A percentile compares a stretch with the other conserved stretches of the same genome.
phyloP scores from a whole-genome alignment of 352 stramenopile genomes.

The Hyaloperonospora arabidopsidis region DNA sequence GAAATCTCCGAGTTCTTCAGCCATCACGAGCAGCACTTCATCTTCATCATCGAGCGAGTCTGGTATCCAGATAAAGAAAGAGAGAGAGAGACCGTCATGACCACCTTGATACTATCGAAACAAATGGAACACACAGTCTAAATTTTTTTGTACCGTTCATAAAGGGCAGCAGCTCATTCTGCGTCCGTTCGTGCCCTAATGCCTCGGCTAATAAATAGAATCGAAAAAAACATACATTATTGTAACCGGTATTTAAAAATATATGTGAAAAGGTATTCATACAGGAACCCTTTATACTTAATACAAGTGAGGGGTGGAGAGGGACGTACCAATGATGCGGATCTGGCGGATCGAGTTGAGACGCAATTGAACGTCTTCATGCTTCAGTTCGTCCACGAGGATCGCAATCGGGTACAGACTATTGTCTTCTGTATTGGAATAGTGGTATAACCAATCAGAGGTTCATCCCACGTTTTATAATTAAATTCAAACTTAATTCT shows the following conservation, averaged over 20 bases:
- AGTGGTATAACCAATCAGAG: slow-evolving; percentile 16
- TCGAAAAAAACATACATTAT: slow-evolving; percentile 5
- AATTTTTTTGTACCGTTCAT: slow-evolving; percentile 71
- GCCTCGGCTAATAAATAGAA: slow-evolving; percentile 52
- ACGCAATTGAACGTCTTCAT: slow-evolving; percentile 87
- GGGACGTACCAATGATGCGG: slow-evolving; percentile 73
- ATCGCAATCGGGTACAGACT: slow-evolving; percentile 85
- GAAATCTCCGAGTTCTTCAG: slow-evolving; percentile 88
- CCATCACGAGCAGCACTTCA: slow-evolving; percentile 93
- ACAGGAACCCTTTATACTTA: background rate
- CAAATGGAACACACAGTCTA: background rate
- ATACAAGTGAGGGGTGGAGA: background rate
- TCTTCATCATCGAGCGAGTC: slow-evolving; percentile 97
- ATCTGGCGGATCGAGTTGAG: slow-evolving; percentile 90
- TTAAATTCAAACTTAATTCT: slow-evolving; percentile 8
- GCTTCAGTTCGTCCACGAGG: slow-evolving; percentile 89
- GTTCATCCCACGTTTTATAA: slow-evolving; percentile 3
- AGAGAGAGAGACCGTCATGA: background rate
- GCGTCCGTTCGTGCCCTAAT: slow-evolving; percentile 84
- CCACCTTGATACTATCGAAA: background rate
- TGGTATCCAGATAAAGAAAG: slow-evolving; percentile 8
- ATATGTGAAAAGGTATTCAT: slow-evolving; percentile 19
- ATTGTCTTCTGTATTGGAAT: slow-evolving; percentile 40
- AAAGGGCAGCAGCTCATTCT: slow-evolving; percentile 96
- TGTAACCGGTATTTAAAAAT: too few relatives aligned